Percentiles rank a stretch among this genome's conserved stretches.
Evolutionary conservation across 2,329 filamentous ascomycete genomes (phyloP).

Genomic region (Tolypocladium guangdongense): DNA sequence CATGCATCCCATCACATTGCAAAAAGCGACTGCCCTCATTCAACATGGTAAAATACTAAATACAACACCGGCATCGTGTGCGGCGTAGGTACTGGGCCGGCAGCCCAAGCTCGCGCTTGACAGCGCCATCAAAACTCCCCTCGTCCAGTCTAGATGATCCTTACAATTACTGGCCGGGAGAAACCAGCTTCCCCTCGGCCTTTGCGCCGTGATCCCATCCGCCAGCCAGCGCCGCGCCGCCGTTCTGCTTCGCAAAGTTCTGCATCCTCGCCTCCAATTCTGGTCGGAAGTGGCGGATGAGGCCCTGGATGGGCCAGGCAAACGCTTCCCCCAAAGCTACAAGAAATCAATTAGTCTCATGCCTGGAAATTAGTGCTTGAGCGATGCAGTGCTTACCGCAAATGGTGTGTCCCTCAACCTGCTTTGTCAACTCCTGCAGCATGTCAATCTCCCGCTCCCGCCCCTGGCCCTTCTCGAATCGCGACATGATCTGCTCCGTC

Average conservation of each 20-base stretch:
- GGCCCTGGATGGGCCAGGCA: slow-evolving; percentile 94
- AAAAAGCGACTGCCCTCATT: slow-evolving; percentile 9
- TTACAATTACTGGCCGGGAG: slow-evolving; percentile 70
- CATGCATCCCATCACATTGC: not conserved
- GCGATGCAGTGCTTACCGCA: slow-evolving; percentile 52
- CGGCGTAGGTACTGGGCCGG: slow-evolving; percentile 15
- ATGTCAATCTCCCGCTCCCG: slow-evolving; percentile 94
- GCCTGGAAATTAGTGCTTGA: not conserved
- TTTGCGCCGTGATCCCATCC: slow-evolving; percentile 72
- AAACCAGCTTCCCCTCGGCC: slow-evolving; percentile 71
- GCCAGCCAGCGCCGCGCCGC: slow-evolving; percentile 68
- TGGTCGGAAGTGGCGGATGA: slow-evolving; percentile 96
- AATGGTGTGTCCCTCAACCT: slow-evolving; percentile 98
- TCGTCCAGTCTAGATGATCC: slow-evolving; percentile 2
- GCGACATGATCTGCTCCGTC: slow-evolving; percentile 98
- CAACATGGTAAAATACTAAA: slow-evolving; percentile 8
- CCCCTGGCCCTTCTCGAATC: slow-evolving; percentile 85
- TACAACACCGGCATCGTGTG: slow-evolving; percentile 7
- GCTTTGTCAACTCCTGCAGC: slow-evolving; percentile 98
- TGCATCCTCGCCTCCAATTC: slow-evolving; percentile 88
- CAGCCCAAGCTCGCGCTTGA: not conserved
- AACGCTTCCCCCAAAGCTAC: slow-evolving; percentile 89
- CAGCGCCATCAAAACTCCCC: slow-evolving; percentile 1
- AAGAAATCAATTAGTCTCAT: not conserved
- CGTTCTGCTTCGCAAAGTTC: slow-evolving; percentile 62